phyloP scores from a whole-genome alignment of 2,329 filamentous ascomycete species.

The Fusarium multiceps region DNA sequence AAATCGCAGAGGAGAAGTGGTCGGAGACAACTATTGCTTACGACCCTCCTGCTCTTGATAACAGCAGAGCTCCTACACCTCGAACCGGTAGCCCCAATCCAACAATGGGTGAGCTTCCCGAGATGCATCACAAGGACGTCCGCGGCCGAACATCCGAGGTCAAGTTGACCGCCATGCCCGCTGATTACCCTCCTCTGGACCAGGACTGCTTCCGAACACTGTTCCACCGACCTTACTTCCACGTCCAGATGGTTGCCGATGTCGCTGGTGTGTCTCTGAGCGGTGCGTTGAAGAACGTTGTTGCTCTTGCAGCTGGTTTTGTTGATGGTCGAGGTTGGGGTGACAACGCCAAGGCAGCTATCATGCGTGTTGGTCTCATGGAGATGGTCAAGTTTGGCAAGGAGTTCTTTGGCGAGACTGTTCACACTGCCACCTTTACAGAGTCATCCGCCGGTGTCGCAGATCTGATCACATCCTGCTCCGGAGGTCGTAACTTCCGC shows the following conservation, averaged over 20 bases:
- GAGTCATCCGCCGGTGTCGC: constrained; percentile 95
- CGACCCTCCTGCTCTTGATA: constrained; percentile 87
- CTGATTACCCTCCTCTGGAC: constrained; percentile 86
- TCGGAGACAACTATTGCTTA: constrained; percentile 98
- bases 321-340: constrained; percentile 97
- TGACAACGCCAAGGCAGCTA: constrained; percentile 97
- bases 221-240: constrained; percentile 97
- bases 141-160: constrained; percentile 74
- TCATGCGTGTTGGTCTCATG: constrained; percentile 94
- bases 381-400: constrained; percentile 98
- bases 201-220: constrained; percentile 85
- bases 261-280: constrained; percentile 97
- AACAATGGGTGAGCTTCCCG: constrained; percentile 63
- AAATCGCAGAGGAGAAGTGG: constrained; percentile 96
- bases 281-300: constrained; percentile 96
- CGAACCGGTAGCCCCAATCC: constrained; percentile 61
- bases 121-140: constrained; percentile 75
- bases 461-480: constrained; percentile 94
- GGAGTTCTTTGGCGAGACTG: constrained; percentile 87
- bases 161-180: constrained; percentile 78
- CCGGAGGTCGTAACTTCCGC: constrained; percentile 90
- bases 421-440: constrained; percentile 89
- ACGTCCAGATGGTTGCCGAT: constrained; percentile 91
- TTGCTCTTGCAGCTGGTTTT: constrained; percentile 93
- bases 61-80: constrained; percentile 74